A percentile compares a stretch with the other conserved stretches of the same genome.
Evolutionary conservation across 2,329 filamentous ascomycete genomes (phyloP).

Genomic region (Microsporum audouinii): DNA sequence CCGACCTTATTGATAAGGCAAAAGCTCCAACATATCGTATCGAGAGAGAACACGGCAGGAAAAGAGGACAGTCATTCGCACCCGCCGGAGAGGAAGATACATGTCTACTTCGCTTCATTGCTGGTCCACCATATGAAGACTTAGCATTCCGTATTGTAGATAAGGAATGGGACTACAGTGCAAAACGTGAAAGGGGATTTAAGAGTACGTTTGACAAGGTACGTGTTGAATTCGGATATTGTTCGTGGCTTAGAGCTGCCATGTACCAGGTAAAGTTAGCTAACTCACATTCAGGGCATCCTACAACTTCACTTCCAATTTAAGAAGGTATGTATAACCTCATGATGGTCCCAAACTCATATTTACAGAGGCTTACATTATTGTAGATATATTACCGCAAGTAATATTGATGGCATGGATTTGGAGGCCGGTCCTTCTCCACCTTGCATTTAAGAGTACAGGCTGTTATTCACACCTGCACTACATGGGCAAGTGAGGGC

Average conservation of each 20-base stretch:
- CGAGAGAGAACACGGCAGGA: slow-evolving; percentile 79
- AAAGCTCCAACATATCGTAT: slow-evolving; percentile 95
- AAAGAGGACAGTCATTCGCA: slow-evolving; percentile 82
- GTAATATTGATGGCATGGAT: slow-evolving; percentile 21
- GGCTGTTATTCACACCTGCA: not conserved
- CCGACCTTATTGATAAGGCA: slow-evolving; percentile 86
- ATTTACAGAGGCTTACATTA: not conserved
- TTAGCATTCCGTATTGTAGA: slow-evolving; percentile 96
- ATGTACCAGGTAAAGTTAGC: not conserved
- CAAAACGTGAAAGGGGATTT: slow-evolving; percentile 88
- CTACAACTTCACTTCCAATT: slow-evolving; percentile 96
- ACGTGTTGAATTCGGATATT: slow-evolving; percentile 18
- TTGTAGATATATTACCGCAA: slow-evolving; percentile 39
- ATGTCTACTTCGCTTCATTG: slow-evolving; percentile 89
- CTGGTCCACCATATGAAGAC: slow-evolving; percentile 90
- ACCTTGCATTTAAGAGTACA: not conserved
- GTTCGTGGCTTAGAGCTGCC: not conserved
- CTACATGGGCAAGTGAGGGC: not conserved
- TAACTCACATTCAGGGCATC: slow-evolving; percentile 55
- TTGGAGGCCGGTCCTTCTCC: not conserved
- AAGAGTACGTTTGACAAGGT: slow-evolving; percentile 97
- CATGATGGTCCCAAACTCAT: not conserved
- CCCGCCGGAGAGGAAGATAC: slow-evolving; percentile 94
- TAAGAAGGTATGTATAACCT: slow-evolving; percentile 63
- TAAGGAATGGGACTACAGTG: slow-evolving; percentile 97